These are phyloP conservation scores for Oldenlandia corymbosa DNA, from an alignment of 257 asterid species.

Conservation along the genomic window DNA sequence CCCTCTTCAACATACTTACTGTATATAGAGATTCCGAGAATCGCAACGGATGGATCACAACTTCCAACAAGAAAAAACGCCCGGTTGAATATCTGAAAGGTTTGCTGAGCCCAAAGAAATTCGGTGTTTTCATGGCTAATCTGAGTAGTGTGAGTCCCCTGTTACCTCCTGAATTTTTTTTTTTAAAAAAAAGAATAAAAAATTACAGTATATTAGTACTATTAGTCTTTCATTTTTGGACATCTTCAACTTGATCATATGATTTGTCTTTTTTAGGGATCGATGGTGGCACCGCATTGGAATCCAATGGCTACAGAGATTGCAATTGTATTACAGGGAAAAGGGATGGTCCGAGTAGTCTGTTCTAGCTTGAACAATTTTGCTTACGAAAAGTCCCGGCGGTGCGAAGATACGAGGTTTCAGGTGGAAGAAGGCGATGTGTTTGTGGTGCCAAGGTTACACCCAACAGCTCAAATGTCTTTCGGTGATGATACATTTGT, in stretches of 20 bases:
- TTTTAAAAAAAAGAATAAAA: no score
- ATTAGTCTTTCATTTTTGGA: no score
- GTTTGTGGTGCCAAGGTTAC: slow-evolving; percentile 61
- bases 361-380: slow-evolving; percentile 23
- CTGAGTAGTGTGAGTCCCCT: slow-evolving; percentile 47
- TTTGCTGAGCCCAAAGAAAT: slow-evolving; percentile 7
- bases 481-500: slow-evolving; percentile 58
- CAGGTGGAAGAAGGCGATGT: slow-evolving; percentile 58
- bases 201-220: no score
- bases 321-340: slow-evolving; percentile 49
- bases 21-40: slow-evolving; percentile 64
- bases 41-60: slow-evolving; percentile 76
- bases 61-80: slow-evolving; percentile 43
- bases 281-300: slow-evolving; percentile 97
- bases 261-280: slow-evolving; percentile 41
- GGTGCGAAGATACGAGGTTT: slow-evolving; percentile 39
- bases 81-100: slow-evolving; percentile 32
- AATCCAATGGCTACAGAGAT: slow-evolving; percentile 66
- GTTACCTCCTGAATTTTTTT: background rate
- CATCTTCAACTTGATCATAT: background rate
- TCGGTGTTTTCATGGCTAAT: slow-evolving; percentile 69
- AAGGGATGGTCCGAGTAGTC: slow-evolving; percentile 58
- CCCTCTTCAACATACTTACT: slow-evolving; percentile 40
- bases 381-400: slow-evolving; percentile 5
- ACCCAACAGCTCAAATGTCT: slow-evolving; percentile 76